These are phyloP conservation scores for Saturnispora saitoi DNA, from an alignment of 805 yeast genomes.

Conservation along the genomic window DNA sequence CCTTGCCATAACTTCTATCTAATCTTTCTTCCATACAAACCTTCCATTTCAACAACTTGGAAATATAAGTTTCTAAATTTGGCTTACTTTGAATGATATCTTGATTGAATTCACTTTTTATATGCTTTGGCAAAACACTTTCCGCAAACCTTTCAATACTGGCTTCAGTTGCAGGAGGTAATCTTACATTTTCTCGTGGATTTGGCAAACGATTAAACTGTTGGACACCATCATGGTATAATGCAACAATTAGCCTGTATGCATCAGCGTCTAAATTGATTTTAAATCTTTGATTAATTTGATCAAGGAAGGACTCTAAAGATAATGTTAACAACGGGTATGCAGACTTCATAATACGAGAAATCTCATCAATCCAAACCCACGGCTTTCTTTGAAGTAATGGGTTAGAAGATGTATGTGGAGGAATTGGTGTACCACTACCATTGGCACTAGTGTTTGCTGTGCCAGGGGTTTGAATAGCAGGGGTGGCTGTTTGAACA, in stretches of 20 bases:
- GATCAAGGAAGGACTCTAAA: slow-evolving; percentile 90
- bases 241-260: slow-evolving; percentile 83
- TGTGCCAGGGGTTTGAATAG: background rate
- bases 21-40: slow-evolving; percentile 85
- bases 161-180: slow-evolving; percentile 87
- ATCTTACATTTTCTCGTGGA: slow-evolving; percentile 79
- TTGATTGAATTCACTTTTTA: slow-evolving; percentile 80
- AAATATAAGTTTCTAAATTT: slow-evolving; percentile 77
- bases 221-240: slow-evolving; percentile 88
- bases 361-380: slow-evolving; percentile 87
- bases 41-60: slow-evolving; percentile 83
- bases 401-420: slow-evolving; percentile 8
- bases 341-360: slow-evolving; percentile 93
- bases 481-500: slow-evolving; percentile 3
- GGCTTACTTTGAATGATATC: slow-evolving; percentile 87
- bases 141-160: slow-evolving; percentile 86
- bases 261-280: slow-evolving; percentile 94
- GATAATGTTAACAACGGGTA: slow-evolving; percentile 90
- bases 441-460: background rate
- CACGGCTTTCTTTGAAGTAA: slow-evolving; percentile 57
- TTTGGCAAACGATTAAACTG: slow-evolving; percentile 77
- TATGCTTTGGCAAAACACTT: slow-evolving; percentile 80
- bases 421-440: slow-evolving; percentile 4
- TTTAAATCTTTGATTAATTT: slow-evolving; percentile 87
- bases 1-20: slow-evolving; percentile 72